These are phyloP conservation scores for Exobasidium cylindrosporum DNA, from an alignment of 1,284 basidiomycete genomes.

Conservation along the genomic window DNA sequence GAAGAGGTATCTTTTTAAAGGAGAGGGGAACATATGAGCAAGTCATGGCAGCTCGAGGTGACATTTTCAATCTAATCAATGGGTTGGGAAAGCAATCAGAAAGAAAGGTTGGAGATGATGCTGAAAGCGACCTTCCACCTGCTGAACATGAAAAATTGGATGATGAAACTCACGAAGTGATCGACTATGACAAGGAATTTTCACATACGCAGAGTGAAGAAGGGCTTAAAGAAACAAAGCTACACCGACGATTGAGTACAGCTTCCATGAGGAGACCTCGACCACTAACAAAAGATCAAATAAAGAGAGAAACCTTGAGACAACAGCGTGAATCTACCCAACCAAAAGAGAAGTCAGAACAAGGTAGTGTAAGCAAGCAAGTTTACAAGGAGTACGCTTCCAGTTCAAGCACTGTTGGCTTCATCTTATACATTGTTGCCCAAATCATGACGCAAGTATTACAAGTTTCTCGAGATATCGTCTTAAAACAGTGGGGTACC, in stretches of 20 bases:
- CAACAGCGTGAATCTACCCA: conserved; percentile 43
- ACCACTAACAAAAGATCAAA: conserved; percentile 34
- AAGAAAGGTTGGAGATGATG: conserved; percentile 22
- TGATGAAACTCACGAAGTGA: conserved; percentile 11
- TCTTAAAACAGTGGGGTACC: conserved; percentile 52
- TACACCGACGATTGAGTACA: conserved; percentile 37
- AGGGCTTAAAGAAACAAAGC: conserved; percentile 30
- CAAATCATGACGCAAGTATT: conserved; percentile 45
- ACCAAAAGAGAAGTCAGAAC: conserved; percentile 45
- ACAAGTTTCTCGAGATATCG: conserved; percentile 45
- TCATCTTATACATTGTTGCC: conserved; percentile 39
- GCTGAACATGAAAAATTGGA: neutral
- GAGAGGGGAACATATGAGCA: conserved; percentile 71
- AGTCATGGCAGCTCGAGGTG: conserved; percentile 64
- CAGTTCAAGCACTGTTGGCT: conserved; percentile 37
- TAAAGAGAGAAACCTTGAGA: conserved; percentile 47
- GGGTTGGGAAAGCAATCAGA: conserved; percentile 59
- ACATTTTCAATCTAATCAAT: conserved; percentile 73
- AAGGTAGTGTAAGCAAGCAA: conserved; percentile 45
- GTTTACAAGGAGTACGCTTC: conserved; percentile 49
- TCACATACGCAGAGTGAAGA: conserved; percentile 27
- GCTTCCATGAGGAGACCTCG: conserved; percentile 40
- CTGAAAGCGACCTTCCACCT: conserved; percentile 23
- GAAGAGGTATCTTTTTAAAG: conserved; percentile 72
- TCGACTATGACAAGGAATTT: conserved; percentile 16